Conservation (phyloP, 2,329 filamentous ascomycete species). For the Cryphonectria japonica region DNA sequence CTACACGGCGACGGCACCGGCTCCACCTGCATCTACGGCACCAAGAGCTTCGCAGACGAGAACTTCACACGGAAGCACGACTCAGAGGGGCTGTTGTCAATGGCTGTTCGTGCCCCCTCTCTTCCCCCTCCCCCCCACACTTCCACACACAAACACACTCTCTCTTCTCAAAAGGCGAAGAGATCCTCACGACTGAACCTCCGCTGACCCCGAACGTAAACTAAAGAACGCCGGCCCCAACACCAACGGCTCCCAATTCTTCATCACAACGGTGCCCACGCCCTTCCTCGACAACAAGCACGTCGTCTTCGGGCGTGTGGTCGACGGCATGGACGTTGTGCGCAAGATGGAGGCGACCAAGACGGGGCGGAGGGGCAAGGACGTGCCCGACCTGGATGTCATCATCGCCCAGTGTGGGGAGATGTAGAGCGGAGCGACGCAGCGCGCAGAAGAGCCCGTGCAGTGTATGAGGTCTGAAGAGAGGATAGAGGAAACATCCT, state of each 20-base stretch:
- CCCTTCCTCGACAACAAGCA: slow-evolving; percentile 92
- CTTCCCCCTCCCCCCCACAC: slow-evolving; percentile 4
- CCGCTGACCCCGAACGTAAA: background rate
- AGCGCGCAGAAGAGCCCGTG: background rate
- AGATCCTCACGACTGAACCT: too few relatives aligned
- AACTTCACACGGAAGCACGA: slow-evolving; percentile 84
- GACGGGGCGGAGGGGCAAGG: slow-evolving; percentile 72
- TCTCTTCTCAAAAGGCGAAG: background rate
- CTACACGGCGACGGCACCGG: slow-evolving; percentile 91
- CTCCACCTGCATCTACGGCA: slow-evolving; percentile 85
- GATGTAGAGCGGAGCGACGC: slow-evolving; percentile 64
- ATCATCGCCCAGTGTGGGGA: slow-evolving; percentile 87
- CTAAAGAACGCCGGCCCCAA: slow-evolving; percentile 83
- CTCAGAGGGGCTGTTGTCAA: slow-evolving; percentile 78
- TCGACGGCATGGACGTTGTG: slow-evolving; percentile 88
- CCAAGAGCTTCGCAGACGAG: slow-evolving; percentile 84
- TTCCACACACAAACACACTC: background rate
- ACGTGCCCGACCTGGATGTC: slow-evolving; percentile 84
- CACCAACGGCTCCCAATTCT: slow-evolving; percentile 96
- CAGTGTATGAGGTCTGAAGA: too few relatives aligned
- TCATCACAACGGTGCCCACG: slow-evolving; percentile 88
- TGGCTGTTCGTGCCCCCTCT: slow-evolving; percentile 71
- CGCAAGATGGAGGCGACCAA: slow-evolving; percentile 91
- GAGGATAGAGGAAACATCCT: too few relatives aligned
- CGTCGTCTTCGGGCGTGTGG: slow-evolving; percentile 90